Evolutionary conservation across 2,329 filamentous ascomycete genomes (phyloP).

Genomic region (Parafenestella ontariensis): DNA sequence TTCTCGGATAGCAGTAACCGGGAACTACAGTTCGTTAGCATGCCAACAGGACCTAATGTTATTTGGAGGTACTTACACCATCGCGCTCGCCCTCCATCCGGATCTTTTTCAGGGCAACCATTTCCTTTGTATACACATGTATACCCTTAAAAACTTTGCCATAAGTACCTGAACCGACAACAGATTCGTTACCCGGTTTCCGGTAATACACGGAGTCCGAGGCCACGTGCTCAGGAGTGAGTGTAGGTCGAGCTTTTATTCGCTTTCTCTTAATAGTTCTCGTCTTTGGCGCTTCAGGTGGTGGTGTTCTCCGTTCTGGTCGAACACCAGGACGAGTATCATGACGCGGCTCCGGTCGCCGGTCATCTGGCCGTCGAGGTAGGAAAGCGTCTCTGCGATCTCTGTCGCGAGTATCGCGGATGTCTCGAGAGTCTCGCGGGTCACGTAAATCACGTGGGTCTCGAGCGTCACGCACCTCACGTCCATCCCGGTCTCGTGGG

Average conservation of each 20-base stretch:
- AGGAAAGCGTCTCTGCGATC: constrained; percentile 41
- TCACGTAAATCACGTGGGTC: constrained; percentile 28
- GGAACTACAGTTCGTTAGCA: constrained; percentile 62
- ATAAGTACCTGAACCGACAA: constrained; percentile 94
- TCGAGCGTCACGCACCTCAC: constrained; percentile 21
- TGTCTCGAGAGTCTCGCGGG: constrained; percentile 23
- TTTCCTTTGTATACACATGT: constrained; percentile 85
- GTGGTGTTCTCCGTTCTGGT: constrained; percentile 46
- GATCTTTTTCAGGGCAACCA: constrained; percentile 88
- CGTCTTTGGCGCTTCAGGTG: constrained; percentile 54
- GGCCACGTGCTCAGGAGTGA: constrained; percentile 73
- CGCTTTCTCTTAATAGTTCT: constrained; percentile 71
- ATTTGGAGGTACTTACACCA: constrained; percentile 58
- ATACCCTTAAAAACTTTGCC: constrained; percentile 95
- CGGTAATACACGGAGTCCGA: constrained; percentile 93
- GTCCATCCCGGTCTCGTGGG: constrained; percentile 25
- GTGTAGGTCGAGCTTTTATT: constrained; percentile 72
- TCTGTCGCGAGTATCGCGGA: constrained; percentile 22
- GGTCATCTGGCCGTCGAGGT: constrained; percentile 35
- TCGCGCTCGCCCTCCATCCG: constrained; percentile 93
- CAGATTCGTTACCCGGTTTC: constrained; percentile 96
- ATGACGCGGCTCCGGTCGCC: constrained; percentile 28
- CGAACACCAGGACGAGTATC: constrained; percentile 47
- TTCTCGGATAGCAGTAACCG: constrained; percentile 87
- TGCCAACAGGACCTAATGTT: background rate